A percentile compares a stretch with the other conserved stretches of the same genome.
Evolutionary conservation across 305 asterid genomes (phyloP).

Genomic region (Solanum hybrid): DNA sequence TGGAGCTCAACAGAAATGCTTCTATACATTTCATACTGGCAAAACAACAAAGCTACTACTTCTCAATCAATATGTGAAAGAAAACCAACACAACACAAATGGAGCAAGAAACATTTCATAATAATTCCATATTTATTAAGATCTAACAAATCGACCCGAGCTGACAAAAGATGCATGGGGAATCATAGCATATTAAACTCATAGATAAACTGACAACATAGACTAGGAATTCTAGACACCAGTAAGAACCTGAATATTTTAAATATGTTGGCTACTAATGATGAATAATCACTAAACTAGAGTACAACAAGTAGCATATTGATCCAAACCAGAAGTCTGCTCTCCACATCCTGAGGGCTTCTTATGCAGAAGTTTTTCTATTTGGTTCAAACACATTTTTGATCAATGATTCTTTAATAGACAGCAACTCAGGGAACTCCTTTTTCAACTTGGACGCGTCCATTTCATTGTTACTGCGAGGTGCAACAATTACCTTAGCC

Average conservation of each 20-base stretch:
- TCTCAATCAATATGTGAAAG: background rate
- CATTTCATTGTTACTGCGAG: constrained; percentile 83
- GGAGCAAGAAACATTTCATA: background rate
- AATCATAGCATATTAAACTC: background rate
- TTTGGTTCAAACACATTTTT: constrained; percentile 78
- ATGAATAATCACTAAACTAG: constrained; percentile 7
- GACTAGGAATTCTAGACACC: background rate
- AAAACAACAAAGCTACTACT: background rate
- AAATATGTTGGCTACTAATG: background rate
- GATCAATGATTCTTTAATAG: constrained; percentile 80
- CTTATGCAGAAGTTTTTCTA: constrained; percentile 47
- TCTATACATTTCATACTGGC: background rate
- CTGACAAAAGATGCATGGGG: background rate
- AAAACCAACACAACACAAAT: background rate
- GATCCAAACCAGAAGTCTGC: constrained; percentile 3
- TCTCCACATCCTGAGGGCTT: constrained; percentile 8
- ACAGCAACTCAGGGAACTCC: constrained; percentile 71
- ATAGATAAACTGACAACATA: background rate
- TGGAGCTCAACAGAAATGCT: background rate
- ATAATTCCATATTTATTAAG: background rate
- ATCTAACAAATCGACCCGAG: background rate
- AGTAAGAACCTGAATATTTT: background rate
- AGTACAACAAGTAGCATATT: constrained; percentile 4
- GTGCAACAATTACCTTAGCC: constrained; percentile 87
- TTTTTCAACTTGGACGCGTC: constrained; percentile 77